These are phyloP conservation scores for Penicillium ucsense DNA, from an alignment of 495 filamentous ascomycete genomes.

Conservation along the genomic window DNA sequence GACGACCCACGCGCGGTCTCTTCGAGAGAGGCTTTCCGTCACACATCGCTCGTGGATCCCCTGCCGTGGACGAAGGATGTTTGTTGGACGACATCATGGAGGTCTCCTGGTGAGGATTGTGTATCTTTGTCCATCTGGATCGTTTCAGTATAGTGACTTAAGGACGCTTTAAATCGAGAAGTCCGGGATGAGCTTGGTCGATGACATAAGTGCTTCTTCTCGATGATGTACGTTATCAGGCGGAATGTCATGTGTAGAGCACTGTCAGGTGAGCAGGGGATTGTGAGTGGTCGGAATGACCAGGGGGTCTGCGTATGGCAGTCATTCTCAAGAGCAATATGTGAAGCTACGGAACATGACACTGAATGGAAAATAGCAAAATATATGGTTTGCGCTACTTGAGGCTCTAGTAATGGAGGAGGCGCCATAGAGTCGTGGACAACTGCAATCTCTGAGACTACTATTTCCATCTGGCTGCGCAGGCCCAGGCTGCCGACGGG, in stretches of 20 bases:
- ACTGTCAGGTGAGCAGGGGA: slow-evolving; percentile 8
- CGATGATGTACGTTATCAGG: slow-evolving; percentile 17
- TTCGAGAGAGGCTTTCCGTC: background rate
- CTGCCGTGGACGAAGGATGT: slow-evolving; percentile 5
- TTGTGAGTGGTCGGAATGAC: slow-evolving; percentile 9
- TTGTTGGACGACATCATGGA: slow-evolving; percentile 3
- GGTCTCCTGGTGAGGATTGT: slow-evolving; percentile 3
- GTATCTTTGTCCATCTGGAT: slow-evolving; percentile 11
- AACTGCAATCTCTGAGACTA: too few species aligned
- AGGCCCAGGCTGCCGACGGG: background rate
- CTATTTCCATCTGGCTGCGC: background rate
- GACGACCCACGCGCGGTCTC: background rate
- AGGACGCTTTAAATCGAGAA: background rate
- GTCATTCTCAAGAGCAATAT: too few species aligned
- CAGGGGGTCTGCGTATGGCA: background rate
- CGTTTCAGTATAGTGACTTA: background rate
- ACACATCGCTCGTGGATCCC: background rate
- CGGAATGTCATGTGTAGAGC: slow-evolving; percentile 16
- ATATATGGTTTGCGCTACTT: too few species aligned
- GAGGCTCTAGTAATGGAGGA: background rate
- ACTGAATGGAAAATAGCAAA: too few species aligned
- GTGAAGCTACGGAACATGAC: too few species aligned
- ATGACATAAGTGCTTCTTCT: background rate
- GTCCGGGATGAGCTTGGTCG: background rate
- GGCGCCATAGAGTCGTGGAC: background rate